Base-by-base conservation (phyloP, 1,284 basidiomycete species). In the Boletellus dicymbophilus region DNA sequence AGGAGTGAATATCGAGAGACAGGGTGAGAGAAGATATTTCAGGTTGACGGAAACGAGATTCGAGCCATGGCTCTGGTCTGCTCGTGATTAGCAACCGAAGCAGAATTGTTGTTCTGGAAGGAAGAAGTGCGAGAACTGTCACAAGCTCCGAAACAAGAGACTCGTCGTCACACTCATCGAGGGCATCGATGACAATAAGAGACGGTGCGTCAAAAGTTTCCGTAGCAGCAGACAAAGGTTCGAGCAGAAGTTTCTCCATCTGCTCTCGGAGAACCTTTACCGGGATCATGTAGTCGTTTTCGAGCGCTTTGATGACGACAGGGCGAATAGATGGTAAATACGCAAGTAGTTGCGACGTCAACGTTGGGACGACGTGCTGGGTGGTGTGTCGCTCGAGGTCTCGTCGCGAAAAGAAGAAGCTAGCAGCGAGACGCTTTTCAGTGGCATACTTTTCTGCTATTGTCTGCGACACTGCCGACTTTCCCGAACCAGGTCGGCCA, bases 381-480 rank as follows among this genome's bases (percentile, higher is more conserved):
- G 51, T 52, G 7, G 55, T 58, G 11, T 43, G 50, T 10, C 58
- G 56, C 28, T 60, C 51, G 27, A 60, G 13, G 37, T 59, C 55
- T 18, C 55, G 47, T 22, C 58, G 42, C 2, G 58, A 59, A 46
- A 59, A 59, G 41, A 59, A 58, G 55, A 58, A 58, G 37, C 58
- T 59, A 3, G 56, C 58, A 42, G 58, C 58, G 7, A 57, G 43
- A 5, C 52, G 45, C 3, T 44, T 40, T 30, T 58, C 31, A 6
- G 15, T 22, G 12, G 58, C 48, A 26, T 58, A 60, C 23, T 48
- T 58, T 37, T 59, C 57, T 5, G 57, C 58, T 9, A 59, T 40
- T 6, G 55, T 60, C 16, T 59, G 58, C 12, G 57, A 61, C n/a
- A 59, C 54, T 1, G 58, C 58, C 6, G 58, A 61, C 41, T 61